phyloP scores from a whole-genome alignment of 305 asterid species.

The Ilex paraguariensis region DNA sequence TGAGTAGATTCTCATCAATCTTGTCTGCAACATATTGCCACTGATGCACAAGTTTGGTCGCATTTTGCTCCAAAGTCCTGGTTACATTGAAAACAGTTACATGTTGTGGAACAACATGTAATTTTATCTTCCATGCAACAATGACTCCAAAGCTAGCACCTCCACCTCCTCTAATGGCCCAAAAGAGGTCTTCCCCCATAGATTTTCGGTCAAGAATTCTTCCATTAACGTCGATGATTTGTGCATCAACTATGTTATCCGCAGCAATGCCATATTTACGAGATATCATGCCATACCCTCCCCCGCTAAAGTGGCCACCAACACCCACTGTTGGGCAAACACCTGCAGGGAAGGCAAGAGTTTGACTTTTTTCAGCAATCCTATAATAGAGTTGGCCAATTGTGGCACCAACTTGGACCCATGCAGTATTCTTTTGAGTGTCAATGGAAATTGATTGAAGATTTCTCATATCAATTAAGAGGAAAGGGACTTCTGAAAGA shows the following conservation, averaged over 20 bases:
- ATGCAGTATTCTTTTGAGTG: background rate
- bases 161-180: slow-evolving; percentile 1
- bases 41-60: background rate
- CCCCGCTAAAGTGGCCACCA: slow-evolving; percentile 1
- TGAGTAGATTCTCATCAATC: background rate
- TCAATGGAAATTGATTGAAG: background rate
- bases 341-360: background rate
- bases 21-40: background rate
- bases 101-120: background rate
- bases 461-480: background rate
- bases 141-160: slow-evolving; percentile 1
- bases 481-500: background rate
- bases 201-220: background rate
- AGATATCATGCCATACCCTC: background rate
- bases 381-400: background rate
- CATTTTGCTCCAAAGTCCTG: background rate
- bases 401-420: background rate
- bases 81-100: slow-evolving; percentile 1
- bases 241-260: background rate
- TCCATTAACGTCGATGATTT: background rate
- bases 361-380: background rate
- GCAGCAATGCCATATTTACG: background rate
- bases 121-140: background rate
- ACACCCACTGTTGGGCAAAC: background rate
- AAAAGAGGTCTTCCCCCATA: slow-evolving; percentile 3